Evolutionary conservation across 768 basidiomycete species (phyloP).

Genomic region (Mrakia gelida): DNA sequence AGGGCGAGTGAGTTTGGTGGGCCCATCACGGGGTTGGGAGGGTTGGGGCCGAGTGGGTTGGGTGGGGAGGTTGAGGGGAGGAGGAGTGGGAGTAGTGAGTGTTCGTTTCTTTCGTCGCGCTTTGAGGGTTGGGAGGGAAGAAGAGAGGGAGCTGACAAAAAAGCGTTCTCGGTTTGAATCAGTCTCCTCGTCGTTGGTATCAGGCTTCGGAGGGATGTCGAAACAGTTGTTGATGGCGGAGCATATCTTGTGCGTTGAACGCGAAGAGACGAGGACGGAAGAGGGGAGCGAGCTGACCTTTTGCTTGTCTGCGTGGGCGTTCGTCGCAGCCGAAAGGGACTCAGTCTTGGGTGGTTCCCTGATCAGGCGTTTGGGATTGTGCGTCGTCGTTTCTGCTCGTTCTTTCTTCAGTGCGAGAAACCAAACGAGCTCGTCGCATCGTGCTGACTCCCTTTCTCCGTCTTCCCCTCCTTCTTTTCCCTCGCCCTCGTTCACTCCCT

Average conservation of each 20-base stretch:
- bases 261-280: too few species aligned
- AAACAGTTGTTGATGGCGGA: slow-evolving; percentile 12
- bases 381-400: too few species aligned
- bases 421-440: neutral
- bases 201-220: neutral
- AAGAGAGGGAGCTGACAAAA: too few species aligned
- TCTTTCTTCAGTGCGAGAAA: too few species aligned
- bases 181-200: neutral
- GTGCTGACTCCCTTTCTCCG: neutral
- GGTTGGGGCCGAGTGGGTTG: neutral
- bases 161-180: too few species aligned
- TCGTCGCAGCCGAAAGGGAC: neutral
- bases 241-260: slow-evolving; percentile 10
- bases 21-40: neutral
- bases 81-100: neutral
- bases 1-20: neutral
- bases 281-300: neutral
- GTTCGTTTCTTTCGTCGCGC: neutral
- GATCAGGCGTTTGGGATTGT: slow-evolving; percentile 12
- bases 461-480: too few species aligned
- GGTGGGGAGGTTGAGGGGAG: neutral
- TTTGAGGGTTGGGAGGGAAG: too few species aligned
- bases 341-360: slow-evolving; percentile 4
- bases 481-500: too few species aligned
- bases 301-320: too few species aligned